Evolutionary conservation across 306 rosid genomes (phyloP).

Genomic region (Cicer bijugum): DNA sequence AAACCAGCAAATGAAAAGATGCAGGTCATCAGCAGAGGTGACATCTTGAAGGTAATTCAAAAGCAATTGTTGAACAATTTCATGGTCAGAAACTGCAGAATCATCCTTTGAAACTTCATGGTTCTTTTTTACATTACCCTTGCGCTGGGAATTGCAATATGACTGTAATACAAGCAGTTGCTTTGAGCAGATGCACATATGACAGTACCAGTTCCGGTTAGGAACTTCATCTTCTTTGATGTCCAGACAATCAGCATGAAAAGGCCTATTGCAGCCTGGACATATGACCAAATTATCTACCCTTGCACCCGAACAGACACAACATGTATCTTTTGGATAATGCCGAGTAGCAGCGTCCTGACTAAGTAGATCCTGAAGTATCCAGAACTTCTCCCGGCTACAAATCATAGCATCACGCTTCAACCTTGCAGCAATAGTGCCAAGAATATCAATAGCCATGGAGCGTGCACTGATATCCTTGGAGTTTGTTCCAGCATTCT

Average conservation of each 20-base stretch:
- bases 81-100: slow-evolving; percentile 59
- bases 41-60: slow-evolving; percentile 86
- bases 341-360: slow-evolving; percentile 52
- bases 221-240: slow-evolving; percentile 76
- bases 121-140: slow-evolving; percentile 59
- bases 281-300: slow-evolving; percentile 63
- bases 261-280: slow-evolving; percentile 77
- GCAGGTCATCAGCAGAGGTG: slow-evolving; percentile 79
- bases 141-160: slow-evolving; percentile 75
- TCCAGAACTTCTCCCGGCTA: slow-evolving; percentile 79
- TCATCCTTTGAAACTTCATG: slow-evolving; percentile 50
- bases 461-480: slow-evolving; percentile 85
- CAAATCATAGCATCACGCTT: slow-evolving; percentile 89
- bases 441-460: slow-evolving; percentile 96
- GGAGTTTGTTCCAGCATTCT: slow-evolving; percentile 89
- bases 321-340: slow-evolving; percentile 68
- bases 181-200: slow-evolving; percentile 77
- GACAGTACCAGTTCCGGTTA: slow-evolving; percentile 80
- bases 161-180: slow-evolving; percentile 85
- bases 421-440: slow-evolving; percentile 98
- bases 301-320: slow-evolving; percentile 74
- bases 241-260: slow-evolving; percentile 89
- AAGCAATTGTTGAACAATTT: slow-evolving; percentile 91
- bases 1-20: slow-evolving; percentile 91
- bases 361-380: slow-evolving; percentile 66